Conservation (phyloP, 2,329 filamentous ascomycete genomes). For the Juglanconis juglandina region DNA sequence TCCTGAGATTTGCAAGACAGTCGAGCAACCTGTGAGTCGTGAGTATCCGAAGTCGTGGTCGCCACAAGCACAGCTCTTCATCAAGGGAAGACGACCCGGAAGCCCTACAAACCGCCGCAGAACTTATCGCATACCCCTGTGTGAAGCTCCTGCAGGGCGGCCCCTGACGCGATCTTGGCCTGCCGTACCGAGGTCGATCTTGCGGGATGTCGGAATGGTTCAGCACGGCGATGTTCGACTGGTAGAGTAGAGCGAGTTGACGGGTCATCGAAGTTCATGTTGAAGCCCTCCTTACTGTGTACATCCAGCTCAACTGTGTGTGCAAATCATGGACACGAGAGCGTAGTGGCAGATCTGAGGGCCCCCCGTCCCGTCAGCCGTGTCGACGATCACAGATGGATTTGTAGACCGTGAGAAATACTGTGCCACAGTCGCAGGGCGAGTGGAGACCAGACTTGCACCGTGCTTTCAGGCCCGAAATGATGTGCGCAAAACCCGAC, state of each 20-base stretch:
- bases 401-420: not conserved
- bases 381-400: not conserved
- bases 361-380: not conserved
- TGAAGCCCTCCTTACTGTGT: too few species aligned
- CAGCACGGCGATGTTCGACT: too few species aligned
- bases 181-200: conserved; percentile 12
- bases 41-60: not conserved
- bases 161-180: not conserved
- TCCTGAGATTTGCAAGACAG: not conserved
- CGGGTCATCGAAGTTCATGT: not conserved
- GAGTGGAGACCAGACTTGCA: not conserved
- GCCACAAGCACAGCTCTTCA: too few species aligned
- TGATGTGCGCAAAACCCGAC: not conserved
- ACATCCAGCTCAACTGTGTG: too few species aligned
- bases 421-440: not conserved
- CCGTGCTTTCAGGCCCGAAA: not conserved
- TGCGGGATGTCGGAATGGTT: not conserved
- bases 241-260: too few species aligned
- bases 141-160: not conserved
- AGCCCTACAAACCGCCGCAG: not conserved
- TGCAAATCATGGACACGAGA: not conserved
- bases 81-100: not conserved
- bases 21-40: not conserved
- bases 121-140: not conserved
- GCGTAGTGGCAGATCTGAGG: not conserved